Evolutionary conservation across 2,329 filamentous ascomycete species (phyloP).

Genomic region (Parasarocladium wereldwijsianum): DNA sequence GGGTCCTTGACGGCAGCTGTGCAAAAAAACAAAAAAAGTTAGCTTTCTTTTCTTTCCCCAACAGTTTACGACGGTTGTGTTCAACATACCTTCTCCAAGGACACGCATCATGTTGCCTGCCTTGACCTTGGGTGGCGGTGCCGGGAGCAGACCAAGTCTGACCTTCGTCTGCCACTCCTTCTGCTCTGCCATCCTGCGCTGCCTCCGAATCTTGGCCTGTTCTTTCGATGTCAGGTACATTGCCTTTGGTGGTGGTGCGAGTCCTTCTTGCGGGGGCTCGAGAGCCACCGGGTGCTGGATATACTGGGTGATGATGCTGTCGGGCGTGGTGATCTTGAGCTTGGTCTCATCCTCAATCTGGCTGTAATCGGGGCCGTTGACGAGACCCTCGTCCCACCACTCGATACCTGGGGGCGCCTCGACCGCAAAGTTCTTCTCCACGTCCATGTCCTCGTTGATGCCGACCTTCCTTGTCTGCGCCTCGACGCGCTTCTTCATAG

Average conservation of each 20-base stretch:
- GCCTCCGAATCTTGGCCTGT: slow-evolving; percentile 77
- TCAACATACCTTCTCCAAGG: slow-evolving; percentile 56
- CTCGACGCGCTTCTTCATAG: slow-evolving; percentile 88
- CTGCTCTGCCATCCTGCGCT: slow-evolving; percentile 79
- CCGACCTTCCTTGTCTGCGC: slow-evolving; percentile 78
- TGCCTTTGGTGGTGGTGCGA: slow-evolving; percentile 63
- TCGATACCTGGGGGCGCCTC: slow-evolving; percentile 77
- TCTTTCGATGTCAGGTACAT: slow-evolving; percentile 89
- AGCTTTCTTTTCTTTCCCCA: too few species aligned
- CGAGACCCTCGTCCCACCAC: slow-evolving; percentile 92
- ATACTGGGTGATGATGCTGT: slow-evolving; percentile 79
- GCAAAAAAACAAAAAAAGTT: neutral
- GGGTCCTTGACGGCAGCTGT: slow-evolving; percentile 70
- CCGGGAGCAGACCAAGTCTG: slow-evolving; percentile 73
- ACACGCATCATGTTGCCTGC: slow-evolving; percentile 97
- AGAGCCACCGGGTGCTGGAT: slow-evolving; percentile 87
- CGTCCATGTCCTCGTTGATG: slow-evolving; percentile 78
- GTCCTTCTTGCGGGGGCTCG: slow-evolving; percentile 81
- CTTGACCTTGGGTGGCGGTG: slow-evolving; percentile 90
- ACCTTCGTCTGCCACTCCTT: slow-evolving; percentile 98
- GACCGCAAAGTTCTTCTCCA: slow-evolving; percentile 79
- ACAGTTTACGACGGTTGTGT: neutral
- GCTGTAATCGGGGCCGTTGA: slow-evolving; percentile 62
- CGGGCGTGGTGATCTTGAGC: slow-evolving; percentile 61
- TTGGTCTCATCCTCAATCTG: slow-evolving; percentile 48